Evolutionary conservation across 129 eudicot genomes (phyloP).

Genomic region (Flaveria linearis): DNA sequence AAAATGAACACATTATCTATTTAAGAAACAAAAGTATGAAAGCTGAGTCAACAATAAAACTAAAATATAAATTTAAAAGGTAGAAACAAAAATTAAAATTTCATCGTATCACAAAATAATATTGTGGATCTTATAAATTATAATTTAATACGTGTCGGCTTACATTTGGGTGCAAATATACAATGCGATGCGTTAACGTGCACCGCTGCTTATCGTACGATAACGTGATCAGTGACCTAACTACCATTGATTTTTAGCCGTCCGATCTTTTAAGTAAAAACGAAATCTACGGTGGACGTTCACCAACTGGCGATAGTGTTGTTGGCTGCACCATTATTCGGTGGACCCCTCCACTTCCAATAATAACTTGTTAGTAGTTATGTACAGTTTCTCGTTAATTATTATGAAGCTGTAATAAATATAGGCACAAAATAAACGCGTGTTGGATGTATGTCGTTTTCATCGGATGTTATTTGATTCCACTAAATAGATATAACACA

Average conservation of each 20-base stretch:
- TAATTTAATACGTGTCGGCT: constrained; percentile 12
- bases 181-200: neutral
- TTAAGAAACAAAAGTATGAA: too few relatives aligned
- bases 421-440: constrained; percentile 12
- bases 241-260: neutral
- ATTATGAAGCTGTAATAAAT: constrained; percentile 8
- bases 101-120: too few relatives aligned
- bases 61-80: too few relatives aligned
- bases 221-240: constrained; percentile 7
- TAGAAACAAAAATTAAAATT: too few relatives aligned
- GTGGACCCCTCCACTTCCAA: constrained; percentile 27
- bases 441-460: constrained; percentile 29
- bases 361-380: neutral
- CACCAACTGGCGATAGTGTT: neutral
- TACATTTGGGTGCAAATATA: constrained; percentile 2
- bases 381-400: neutral
- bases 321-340: constrained; percentile 36
- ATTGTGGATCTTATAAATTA: too few relatives aligned
- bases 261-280: constrained; percentile 12
- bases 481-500: neutral
- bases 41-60: too few relatives aligned
- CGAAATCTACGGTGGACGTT: neutral
- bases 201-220: neutral
- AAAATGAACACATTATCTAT: too few relatives aligned
- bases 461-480: neutral